phyloP scores from a whole-genome alignment of 2,329 filamentous ascomycete species.

The Cordyceps cicadae region DNA sequence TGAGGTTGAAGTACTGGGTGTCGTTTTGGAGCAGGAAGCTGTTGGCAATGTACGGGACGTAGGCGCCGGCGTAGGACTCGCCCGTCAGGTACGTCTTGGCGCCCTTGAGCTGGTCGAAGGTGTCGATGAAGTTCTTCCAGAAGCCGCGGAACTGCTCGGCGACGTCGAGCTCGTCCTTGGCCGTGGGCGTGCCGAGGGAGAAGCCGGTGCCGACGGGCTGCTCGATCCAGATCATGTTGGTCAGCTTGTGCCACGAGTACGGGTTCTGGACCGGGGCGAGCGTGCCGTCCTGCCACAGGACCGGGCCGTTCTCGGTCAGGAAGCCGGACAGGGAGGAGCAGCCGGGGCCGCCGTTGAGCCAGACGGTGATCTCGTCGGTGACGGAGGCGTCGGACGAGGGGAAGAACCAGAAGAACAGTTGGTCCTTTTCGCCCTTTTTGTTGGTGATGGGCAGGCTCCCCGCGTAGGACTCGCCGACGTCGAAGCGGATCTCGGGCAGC shows the following conservation, averaged over 20 bases:
- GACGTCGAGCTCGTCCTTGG: conserved; percentile 54
- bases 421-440: conserved; percentile 36
- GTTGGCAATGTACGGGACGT: conserved; percentile 64
- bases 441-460: conserved; percentile 51
- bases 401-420: conserved; percentile 62
- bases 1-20: conserved; percentile 57
- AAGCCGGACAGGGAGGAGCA: conserved; percentile 58
- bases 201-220: conserved; percentile 63
- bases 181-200: conserved; percentile 54
- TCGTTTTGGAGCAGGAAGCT: conserved; percentile 63
- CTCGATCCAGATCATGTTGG: conserved; percentile 70
- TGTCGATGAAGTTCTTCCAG: conserved; percentile 63
- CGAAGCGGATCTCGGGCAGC: conserved; percentile 62
- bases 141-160: conserved; percentile 62
- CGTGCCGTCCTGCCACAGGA: conserved; percentile 63
- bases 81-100: conserved; percentile 63
- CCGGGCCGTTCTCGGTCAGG: conserved; percentile 69
- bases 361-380: conserved; percentile 53
- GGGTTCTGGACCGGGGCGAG: conserved; percentile 55
- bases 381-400: conserved; percentile 43
- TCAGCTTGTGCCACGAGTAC: conserved; percentile 66
- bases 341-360: conserved; percentile 50
- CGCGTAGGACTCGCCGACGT: conserved; percentile 59
- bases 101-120: conserved; percentile 49
- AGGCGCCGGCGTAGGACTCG: conserved; percentile 59